Percentiles rank a stretch among this genome's conserved stretches.
These are phyloP conservation scores for Apodospora peruviana DNA, from an alignment of 495 filamentous ascomycete genomes.

Conservation along the genomic window DNA sequence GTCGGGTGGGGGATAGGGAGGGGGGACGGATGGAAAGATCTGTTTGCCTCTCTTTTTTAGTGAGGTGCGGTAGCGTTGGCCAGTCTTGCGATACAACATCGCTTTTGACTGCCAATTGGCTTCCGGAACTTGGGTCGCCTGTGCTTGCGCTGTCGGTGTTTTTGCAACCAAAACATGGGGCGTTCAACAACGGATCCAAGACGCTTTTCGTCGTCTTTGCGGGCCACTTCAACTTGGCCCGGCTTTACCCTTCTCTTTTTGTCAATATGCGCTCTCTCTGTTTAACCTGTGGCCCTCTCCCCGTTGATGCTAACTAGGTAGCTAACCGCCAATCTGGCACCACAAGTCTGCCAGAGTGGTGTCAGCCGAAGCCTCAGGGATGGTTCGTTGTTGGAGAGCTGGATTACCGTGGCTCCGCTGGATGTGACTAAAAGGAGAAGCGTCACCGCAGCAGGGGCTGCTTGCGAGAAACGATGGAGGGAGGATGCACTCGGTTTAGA, in stretches of 20 bases:
- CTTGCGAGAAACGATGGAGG: too few species aligned
- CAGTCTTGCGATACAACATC: conserved; percentile 45
- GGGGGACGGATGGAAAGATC: conserved; percentile 28
- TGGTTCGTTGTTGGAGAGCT: too few species aligned
- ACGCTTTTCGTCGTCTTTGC: conserved; percentile 57
- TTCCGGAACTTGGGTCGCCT: conserved; percentile 40
- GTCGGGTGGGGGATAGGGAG: too few species aligned
- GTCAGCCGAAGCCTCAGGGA: too few species aligned
- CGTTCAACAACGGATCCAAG: conserved; percentile 76
- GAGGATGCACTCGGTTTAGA: too few species aligned
- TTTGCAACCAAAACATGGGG: conserved; percentile 77
- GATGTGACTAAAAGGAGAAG: too few species aligned
- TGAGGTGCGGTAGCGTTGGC: conserved; percentile 24
- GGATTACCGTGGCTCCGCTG: too few species aligned
- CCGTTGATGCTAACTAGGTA: background rate
- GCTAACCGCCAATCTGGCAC: too few species aligned
- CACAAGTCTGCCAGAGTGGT: too few species aligned
- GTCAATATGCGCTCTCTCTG: background rate
- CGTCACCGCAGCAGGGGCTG: too few species aligned
- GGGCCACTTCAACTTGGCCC: conserved; percentile 66
- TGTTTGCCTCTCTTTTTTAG: conserved; percentile 20
- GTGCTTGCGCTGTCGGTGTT: conserved; percentile 60
- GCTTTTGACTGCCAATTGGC: conserved; percentile 27
- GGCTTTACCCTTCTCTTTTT: conserved; percentile 34
- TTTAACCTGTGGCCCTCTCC: background rate